Conservation (phyloP, 805 yeast species). For the Candida bentonensis region DNA sequence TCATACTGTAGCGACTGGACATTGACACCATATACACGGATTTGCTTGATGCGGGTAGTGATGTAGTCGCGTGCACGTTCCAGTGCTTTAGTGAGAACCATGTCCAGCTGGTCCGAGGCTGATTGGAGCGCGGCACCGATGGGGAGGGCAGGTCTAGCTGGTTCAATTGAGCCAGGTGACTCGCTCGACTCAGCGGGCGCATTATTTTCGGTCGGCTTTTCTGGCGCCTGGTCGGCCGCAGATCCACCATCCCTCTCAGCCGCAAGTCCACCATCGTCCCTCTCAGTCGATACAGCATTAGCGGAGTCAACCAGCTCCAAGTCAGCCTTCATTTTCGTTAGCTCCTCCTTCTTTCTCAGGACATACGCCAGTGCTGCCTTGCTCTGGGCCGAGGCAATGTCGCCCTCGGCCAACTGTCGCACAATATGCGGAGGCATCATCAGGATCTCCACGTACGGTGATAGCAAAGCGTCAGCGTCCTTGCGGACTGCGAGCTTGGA, state of each 20-base stretch:
- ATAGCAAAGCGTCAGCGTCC: constrained; percentile 35
- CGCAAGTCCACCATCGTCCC: background rate
- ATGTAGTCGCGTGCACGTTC: constrained; percentile 67
- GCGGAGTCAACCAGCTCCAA: background rate
- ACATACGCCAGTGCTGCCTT: constrained; percentile 21
- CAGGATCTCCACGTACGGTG: constrained; percentile 65
- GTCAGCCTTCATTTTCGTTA: constrained; percentile 3
- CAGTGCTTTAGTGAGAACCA: constrained; percentile 46
- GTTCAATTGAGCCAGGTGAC: constrained; percentile 12
- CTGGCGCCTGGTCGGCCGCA: background rate
- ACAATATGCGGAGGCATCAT: constrained; percentile 64
- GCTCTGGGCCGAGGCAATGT: constrained; percentile 44
- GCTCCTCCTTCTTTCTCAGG: constrained; percentile 10
- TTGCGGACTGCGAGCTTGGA: constrained; percentile 34
- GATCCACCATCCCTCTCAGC: background rate
- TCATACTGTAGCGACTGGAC: constrained; percentile 64
- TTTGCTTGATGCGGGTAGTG: constrained; percentile 46
- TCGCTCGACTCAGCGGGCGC: constrained; percentile 7
- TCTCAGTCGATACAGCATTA: background rate
- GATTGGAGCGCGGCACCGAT: background rate
- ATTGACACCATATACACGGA: constrained; percentile 51
- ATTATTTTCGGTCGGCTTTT: constrained; percentile 4
- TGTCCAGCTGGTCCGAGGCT: constrained; percentile 25
- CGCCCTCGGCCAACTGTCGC: constrained; percentile 40
- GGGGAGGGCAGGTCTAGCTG: constrained; percentile 11